phyloP scores from a whole-genome alignment of 345 rosid species.

The Theobroma cacao region DNA sequence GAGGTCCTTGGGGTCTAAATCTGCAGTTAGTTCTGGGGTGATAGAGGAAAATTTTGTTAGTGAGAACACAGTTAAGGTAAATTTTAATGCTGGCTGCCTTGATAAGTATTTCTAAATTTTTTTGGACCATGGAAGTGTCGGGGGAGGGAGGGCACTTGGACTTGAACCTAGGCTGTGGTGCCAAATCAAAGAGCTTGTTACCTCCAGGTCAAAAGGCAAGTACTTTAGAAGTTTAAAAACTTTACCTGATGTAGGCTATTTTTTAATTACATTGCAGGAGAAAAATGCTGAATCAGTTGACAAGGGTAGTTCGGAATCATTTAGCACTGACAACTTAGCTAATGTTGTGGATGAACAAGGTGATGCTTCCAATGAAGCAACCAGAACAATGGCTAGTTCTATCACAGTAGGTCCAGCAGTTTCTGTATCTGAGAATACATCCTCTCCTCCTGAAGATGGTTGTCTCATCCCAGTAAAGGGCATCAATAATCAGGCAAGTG shows the following conservation, averaged over 20 bases:
- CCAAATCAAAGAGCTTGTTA: not conserved
- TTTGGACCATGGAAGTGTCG: not conserved
- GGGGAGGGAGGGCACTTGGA: not conserved
- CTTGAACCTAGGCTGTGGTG: not conserved
- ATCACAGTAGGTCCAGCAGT: slow-evolving; percentile 17
- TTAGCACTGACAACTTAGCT: slow-evolving; percentile 9
- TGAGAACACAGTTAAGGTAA: slow-evolving; percentile 38
- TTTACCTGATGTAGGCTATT: not conserved
- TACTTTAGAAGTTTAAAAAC: not conserved
- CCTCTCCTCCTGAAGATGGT: slow-evolving; percentile 26
- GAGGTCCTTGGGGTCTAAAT: slow-evolving; percentile 30
- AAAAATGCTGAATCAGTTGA: slow-evolving; percentile 19
- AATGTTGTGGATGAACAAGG: slow-evolving; percentile 27
- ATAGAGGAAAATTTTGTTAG: slow-evolving; percentile 23
- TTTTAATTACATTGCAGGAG: slow-evolving; percentile 20
- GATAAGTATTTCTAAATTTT: slow-evolving; percentile 11
- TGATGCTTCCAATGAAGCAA: slow-evolving; percentile 20
- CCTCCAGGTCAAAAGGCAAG: not conserved
- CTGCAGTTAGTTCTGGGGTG: slow-evolving; percentile 30
- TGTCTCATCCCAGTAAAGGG: slow-evolving; percentile 17
- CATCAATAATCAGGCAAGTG: slow-evolving; percentile 22
- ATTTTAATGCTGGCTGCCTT: slow-evolving; percentile 2
- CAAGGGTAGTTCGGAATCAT: slow-evolving; percentile 30
- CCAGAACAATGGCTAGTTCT: slow-evolving; percentile 27
- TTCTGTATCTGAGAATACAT: slow-evolving; percentile 21